Evolutionary conservation across 139 green algal genomes (phyloP).

Genomic region (Bryopsis sp.): DNA sequence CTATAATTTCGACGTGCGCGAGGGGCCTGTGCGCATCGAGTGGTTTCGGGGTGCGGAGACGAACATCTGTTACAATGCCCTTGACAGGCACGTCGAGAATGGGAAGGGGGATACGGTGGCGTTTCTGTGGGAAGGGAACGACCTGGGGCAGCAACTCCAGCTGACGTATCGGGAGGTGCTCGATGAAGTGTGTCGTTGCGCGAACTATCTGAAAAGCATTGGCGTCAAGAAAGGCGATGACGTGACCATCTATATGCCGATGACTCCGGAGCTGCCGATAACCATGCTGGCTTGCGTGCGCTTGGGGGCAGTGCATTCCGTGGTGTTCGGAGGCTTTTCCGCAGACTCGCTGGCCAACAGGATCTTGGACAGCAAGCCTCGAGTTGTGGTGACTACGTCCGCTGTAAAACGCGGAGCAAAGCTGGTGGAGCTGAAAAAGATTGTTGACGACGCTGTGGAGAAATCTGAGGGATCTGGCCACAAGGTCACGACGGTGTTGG

Average conservation of each 20-base stretch:
- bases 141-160: constrained; percentile 37
- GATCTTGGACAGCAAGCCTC: constrained; percentile 46
- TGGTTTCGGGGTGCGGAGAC: constrained; percentile 75
- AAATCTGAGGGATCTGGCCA: constrained; percentile 13
- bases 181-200: constrained; percentile 57
- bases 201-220: constrained; percentile 77
- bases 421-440: constrained; percentile 73
- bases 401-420: constrained; percentile 76
- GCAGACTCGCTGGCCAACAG: constrained; percentile 71
- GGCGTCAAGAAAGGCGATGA: constrained; percentile 77
- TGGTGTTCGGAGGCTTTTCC: constrained; percentile 95
- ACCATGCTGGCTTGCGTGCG: constrained; percentile 89
- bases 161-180: constrained; percentile 73
- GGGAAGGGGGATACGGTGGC: constrained; percentile 46
- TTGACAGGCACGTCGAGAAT: constrained; percentile 59
- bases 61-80: constrained; percentile 80
- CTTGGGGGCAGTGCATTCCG: constrained; percentile 87
- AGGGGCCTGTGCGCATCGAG: constrained; percentile 54
- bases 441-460: constrained; percentile 60
- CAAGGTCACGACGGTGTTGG: constrained; percentile 39
- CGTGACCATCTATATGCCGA: constrained; percentile 95
- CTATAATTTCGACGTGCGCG: constrained; percentile 74
- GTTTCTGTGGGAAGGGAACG: constrained; percentile 84
- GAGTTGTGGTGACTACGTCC: constrained; percentile 61
- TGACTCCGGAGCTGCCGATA: constrained; percentile 85